A percentile compares a stretch with the other conserved stretches of the same genome.
These are phyloP conservation scores for Papilionanthe hybrid DNA, from an alignment of 116 monocot genomes.

Conservation along the genomic window DNA sequence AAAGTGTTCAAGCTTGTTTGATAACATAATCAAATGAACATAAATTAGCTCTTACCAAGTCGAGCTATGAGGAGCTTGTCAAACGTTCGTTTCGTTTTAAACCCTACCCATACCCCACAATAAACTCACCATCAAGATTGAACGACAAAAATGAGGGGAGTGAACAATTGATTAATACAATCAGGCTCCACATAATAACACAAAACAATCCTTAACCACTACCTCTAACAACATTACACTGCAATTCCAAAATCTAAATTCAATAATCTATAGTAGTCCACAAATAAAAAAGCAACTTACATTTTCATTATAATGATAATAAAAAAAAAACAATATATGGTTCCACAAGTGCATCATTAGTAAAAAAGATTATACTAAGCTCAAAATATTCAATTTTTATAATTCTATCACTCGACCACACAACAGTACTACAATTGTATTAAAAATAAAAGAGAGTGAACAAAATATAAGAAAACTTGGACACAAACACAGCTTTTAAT, in stretches of 20 bases:
- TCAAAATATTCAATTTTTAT: not conserved
- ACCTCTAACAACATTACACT: not conserved
- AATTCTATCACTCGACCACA: not conserved
- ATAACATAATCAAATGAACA: no score
- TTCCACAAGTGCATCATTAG: not conserved
- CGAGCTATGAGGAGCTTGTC: no score
- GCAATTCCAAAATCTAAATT: not conserved
- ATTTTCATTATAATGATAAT: not conserved
- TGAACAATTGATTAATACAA: no score
- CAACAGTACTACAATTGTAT: not conserved
- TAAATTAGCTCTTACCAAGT: no score
- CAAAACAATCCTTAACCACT: not conserved
- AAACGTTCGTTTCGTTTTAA: no score
- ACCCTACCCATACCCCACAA: no score
- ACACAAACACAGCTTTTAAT: no score
- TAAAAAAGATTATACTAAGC: not conserved
- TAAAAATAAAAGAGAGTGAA: not conserved
- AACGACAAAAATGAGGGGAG: no score
- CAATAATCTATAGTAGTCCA: not conserved
- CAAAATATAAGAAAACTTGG: no score
- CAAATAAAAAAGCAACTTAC: not conserved
- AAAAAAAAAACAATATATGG: not conserved
- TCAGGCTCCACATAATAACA: no score
- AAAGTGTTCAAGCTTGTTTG: no score
- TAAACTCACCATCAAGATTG: no score